Evolutionary conservation across 129 eudicot species (phyloP).

Genomic region (Deinandra increscens): DNA sequence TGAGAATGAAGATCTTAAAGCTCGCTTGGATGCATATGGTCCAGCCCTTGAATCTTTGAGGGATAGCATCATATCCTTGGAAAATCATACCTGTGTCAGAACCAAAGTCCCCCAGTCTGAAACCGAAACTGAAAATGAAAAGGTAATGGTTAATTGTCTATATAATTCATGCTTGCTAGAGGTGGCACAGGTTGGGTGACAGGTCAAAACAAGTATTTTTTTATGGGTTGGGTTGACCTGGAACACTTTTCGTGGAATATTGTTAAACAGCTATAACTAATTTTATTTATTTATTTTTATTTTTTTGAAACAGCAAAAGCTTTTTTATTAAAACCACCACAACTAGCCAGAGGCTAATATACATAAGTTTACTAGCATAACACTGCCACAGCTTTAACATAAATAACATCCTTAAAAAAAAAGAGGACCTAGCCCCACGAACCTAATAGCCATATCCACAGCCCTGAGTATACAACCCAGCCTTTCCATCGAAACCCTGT

Average conservation of each 20-base stretch:
- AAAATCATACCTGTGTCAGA: slow-evolving; percentile 38
- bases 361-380: no score
- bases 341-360: no score
- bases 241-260: not conserved
- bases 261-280: not conserved
- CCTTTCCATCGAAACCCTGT: no score
- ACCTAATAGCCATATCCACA: no score
- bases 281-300: no score
- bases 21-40: slow-evolving; percentile 44
- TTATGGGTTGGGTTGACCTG: slow-evolving; percentile 8
- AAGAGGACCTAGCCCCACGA: no score
- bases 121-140: slow-evolving; percentile 22
- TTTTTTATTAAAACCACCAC: no score
- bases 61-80: slow-evolving; percentile 61
- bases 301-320: no score
- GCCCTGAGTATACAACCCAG: no score
- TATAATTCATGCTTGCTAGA: not conserved
- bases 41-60: slow-evolving; percentile 54
- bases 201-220: not conserved
- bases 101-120: slow-evolving; percentile 34
- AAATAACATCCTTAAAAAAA: no score
- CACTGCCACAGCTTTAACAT: no score
- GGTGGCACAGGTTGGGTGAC: not conserved
- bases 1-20: slow-evolving; percentile 56
- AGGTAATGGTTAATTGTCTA: slow-evolving; percentile 42